These are phyloP conservation scores for Lodderomyces margitis DNA, from an alignment of 1,139 yeast genomes.

Conservation along the genomic window DNA sequence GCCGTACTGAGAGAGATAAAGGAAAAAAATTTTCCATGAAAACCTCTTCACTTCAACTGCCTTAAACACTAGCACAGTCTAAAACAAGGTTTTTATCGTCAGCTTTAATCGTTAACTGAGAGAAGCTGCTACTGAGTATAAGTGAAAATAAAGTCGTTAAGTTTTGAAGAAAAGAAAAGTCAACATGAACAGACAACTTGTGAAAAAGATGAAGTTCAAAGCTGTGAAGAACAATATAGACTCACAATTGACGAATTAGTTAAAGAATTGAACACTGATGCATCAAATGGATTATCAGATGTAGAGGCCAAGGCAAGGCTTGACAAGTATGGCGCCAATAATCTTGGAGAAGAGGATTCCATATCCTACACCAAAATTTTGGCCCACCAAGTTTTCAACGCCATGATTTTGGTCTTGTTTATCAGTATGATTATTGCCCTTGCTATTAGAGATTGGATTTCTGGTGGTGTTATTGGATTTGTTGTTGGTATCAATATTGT, in stretches of 20 bases:
- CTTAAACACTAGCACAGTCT: background rate
- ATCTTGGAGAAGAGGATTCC: slow-evolving; percentile 58
- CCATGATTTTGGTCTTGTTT: slow-evolving; percentile 73
- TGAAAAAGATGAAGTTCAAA: slow-evolving; percentile 12
- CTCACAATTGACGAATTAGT: slow-evolving; percentile 35
- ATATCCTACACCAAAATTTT: slow-evolving; percentile 59
- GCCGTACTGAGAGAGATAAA: too few species aligned
- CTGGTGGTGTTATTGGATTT: slow-evolving; percentile 78
- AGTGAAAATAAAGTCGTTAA: slow-evolving; percentile 21
- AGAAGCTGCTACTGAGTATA: slow-evolving; percentile 21
- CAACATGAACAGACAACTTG: slow-evolving; percentile 9
- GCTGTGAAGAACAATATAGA: slow-evolving; percentile 24
- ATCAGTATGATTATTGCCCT: slow-evolving; percentile 76
- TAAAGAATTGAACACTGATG: slow-evolving; percentile 35
- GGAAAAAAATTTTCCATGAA: background rate
- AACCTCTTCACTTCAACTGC: background rate
- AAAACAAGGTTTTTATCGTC: background rate
- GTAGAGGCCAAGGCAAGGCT: slow-evolving; percentile 28
- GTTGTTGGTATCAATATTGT: slow-evolving; percentile 65
- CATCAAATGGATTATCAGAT: slow-evolving; percentile 46
- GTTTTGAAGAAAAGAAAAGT: background rate
- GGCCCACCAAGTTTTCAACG: slow-evolving; percentile 72
- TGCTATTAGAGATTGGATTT: slow-evolving; percentile 76
- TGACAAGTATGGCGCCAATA: slow-evolving; percentile 53
- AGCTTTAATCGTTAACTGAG: slow-evolving; percentile 1